These are phyloP conservation scores for Prunus yedoensis DNA, from an alignment of 331 rosid genomes.

Conservation along the genomic window DNA sequence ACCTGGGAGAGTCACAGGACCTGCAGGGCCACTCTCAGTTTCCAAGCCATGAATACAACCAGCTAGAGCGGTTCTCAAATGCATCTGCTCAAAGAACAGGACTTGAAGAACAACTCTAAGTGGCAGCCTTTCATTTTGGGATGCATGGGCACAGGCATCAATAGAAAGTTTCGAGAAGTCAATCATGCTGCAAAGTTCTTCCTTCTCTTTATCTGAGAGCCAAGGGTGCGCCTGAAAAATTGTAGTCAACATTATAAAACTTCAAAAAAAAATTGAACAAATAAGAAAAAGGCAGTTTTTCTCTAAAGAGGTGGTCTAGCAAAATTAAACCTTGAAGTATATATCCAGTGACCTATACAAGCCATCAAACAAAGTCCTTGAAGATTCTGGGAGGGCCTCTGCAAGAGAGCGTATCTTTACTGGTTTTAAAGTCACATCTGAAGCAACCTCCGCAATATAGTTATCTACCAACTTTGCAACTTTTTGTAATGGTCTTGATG, in stretches of 20 bases:
- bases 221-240: conserved; percentile 86
- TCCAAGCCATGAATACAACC: conserved; percentile 72
- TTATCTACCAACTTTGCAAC: conserved; percentile 78
- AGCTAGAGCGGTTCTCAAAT: conserved; percentile 74
- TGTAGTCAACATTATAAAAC: conserved; percentile 20
- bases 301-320: conserved; percentile 19
- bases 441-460: conserved; percentile 91
- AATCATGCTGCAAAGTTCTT: conserved; percentile 80
- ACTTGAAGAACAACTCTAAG: conserved; percentile 94
- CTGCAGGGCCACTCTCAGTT: conserved; percentile 62
- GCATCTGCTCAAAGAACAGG: conserved; percentile 89
- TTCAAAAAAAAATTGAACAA: conserved; percentile 1
- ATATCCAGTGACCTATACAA: conserved; percentile 82
- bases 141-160: conserved; percentile 97
- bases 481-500: conserved; percentile 50
- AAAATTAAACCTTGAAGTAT: conserved; percentile 75
- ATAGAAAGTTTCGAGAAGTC: conserved; percentile 83
- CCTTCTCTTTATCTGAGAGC: conserved; percentile 71
- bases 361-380: conserved; percentile 84
- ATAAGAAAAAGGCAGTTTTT: conserved; percentile 20
- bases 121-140: conserved; percentile 85
- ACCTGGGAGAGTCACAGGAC: conserved; percentile 31
- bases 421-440: conserved; percentile 79
- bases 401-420: conserved; percentile 62
- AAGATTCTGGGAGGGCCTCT: conserved; percentile 68